phyloP scores from a whole-genome alignment of 164 flowering plant species.

The Tetrastigma voinierianum region DNA sequence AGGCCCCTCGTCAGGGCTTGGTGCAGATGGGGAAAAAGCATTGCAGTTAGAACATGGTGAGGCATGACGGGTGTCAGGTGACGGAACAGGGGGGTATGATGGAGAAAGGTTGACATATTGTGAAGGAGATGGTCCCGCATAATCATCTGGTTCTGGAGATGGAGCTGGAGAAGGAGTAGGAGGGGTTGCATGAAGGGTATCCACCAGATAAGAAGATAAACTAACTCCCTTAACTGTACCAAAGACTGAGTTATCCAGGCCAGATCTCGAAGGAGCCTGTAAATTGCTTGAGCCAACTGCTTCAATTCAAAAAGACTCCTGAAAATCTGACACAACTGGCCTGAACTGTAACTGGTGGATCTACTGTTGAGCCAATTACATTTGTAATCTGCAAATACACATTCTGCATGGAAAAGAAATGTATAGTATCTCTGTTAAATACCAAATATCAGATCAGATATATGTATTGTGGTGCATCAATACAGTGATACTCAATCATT shows the following conservation, averaged over 20 bases:
- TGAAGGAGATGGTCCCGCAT: conserved; percentile 11
- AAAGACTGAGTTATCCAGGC: conserved; percentile 66
- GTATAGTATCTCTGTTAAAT: background rate
- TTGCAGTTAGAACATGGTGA: conserved; percentile 21
- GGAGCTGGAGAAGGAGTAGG: conserved; percentile 56
- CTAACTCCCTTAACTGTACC: conserved; percentile 68
- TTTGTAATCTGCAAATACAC: conserved; percentile 53
- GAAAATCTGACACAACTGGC: conserved; percentile 54
- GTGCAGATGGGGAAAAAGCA: conserved; percentile 7
- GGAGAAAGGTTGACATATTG: conserved; percentile 27
- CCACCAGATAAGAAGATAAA: conserved; percentile 54
- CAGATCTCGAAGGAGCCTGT: conserved; percentile 59
- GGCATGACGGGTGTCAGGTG: conserved; percentile 13
- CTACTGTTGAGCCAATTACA: conserved; percentile 54
- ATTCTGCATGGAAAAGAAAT: conserved; percentile 36
- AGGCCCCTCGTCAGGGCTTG: conserved; percentile 18
- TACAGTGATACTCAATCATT: too few species aligned
- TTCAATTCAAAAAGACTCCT: conserved; percentile 53
- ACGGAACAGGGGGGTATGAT: conserved; percentile 28
- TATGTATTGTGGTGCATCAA: too few species aligned
- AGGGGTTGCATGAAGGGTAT: conserved; percentile 29
- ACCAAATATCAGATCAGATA: too few species aligned
- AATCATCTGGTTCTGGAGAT: conserved; percentile 25
- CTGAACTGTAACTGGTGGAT: conserved; percentile 60
- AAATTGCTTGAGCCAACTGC: conserved; percentile 63